phyloP scores from a whole-genome alignment of 805 yeast genomes.

The Metschnikowia picachoensis region DNA sequence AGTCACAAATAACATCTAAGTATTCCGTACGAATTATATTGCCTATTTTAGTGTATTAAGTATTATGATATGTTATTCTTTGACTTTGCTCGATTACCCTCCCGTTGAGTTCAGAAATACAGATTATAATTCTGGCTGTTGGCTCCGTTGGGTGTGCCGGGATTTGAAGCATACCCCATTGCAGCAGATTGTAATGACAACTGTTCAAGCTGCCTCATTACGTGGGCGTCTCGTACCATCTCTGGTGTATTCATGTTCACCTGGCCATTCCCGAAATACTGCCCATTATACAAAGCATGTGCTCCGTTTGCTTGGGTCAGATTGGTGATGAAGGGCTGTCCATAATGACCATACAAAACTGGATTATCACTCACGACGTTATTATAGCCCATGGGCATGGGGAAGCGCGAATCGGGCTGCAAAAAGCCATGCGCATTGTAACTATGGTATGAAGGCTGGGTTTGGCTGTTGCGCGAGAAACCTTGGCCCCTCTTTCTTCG shows the following conservation, averaged over 20 bases:
- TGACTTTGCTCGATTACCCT: neutral
- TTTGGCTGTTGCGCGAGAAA: neutral
- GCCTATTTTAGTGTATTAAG: no score
- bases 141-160: conserved; percentile 33
- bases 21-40: no score
- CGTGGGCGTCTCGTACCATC: conserved; percentile 19
- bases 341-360: neutral
- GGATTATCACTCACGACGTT: neutral
- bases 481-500: conserved; percentile 22
- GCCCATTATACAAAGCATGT: neutral
- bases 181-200: conserved; percentile 45
- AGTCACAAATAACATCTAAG: no score
- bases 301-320: neutral
- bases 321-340: neutral
- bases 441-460: neutral
- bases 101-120: neutral
- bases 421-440: neutral
- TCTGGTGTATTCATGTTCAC: neutral
- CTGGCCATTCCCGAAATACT: neutral
- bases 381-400: conserved; percentile 2
- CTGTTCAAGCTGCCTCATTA: conserved; percentile 46
- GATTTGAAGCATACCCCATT: conserved; percentile 42
- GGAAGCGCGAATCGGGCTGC: neutral
- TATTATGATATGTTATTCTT: neutral
- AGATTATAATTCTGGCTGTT: conserved; percentile 1